phyloP scores from a whole-genome alignment of 306 rosid species.

The Quercus suber region DNA sequence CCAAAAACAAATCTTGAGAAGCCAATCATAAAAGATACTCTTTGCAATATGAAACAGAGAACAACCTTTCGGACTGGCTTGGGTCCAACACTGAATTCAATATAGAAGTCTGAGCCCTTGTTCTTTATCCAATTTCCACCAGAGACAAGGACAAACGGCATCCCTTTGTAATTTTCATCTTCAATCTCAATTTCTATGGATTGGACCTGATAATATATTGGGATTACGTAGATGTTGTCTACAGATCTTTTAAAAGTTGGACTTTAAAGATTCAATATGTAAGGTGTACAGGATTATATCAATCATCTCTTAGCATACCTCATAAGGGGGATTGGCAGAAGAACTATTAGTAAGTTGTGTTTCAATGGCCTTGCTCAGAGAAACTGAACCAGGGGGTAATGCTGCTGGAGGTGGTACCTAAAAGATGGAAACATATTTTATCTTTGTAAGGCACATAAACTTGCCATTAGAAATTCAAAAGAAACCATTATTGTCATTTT shows the following conservation, averaged over 20 bases:
- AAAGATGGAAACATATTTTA: slow-evolving; percentile 27
- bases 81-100: slow-evolving; percentile 50
- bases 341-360: slow-evolving; percentile 52
- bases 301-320: slow-evolving; percentile 43
- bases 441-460: slow-evolving; percentile 12
- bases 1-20: neutral
- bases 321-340: slow-evolving; percentile 41
- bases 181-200: slow-evolving; percentile 63
- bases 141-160: slow-evolving; percentile 71
- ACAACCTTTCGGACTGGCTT: slow-evolving; percentile 68
- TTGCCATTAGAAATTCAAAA: neutral
- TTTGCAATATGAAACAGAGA: slow-evolving; percentile 22
- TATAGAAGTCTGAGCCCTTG: slow-evolving; percentile 75
- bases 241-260: slow-evolving; percentile 18
- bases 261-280: slow-evolving; percentile 18
- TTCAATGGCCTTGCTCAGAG: slow-evolving; percentile 52
- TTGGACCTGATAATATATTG: slow-evolving; percentile 63
- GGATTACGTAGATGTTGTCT: slow-evolving; percentile 17
- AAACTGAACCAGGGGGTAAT: slow-evolving; percentile 73
- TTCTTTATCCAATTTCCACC: slow-evolving; percentile 83
- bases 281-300: slow-evolving; percentile 18
- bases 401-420: slow-evolving; percentile 76
- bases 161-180: slow-evolving; percentile 66
- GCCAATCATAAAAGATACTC: slow-evolving; percentile 18
- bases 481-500: slow-evolving; percentile 11